Percentiles rank a stretch among this genome's conserved stretches.
These are phyloP conservation scores for Coelastrella sp. DNA, from an alignment of 139 green algal genomes.

Conservation along the genomic window DNA sequence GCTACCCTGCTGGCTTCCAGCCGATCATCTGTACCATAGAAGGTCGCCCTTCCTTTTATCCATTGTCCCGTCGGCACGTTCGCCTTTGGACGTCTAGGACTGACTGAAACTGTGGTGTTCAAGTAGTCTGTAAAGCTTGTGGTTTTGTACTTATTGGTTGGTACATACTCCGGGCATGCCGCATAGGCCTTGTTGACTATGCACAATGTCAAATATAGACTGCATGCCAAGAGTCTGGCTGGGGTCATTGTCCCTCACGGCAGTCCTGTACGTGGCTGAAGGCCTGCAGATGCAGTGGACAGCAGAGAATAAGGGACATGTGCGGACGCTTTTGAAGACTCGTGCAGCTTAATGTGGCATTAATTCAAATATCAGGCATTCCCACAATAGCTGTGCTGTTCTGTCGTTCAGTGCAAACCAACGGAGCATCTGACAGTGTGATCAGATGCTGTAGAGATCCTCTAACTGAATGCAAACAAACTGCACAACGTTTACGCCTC, in stretches of 20 bases:
- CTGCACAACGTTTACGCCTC: no score
- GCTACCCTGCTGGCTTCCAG: not conserved
- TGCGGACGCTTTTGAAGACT: no score
- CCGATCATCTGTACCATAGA: conserved; percentile 26
- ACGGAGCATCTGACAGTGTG: no score
- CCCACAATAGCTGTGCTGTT: no score
- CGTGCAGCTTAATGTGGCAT: no score
- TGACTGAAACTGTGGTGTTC: conserved; percentile 13
- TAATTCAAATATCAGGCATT: no score
- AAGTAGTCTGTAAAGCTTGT: conserved; percentile 9
- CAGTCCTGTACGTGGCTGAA: not conserved
- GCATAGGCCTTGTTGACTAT: not conserved
- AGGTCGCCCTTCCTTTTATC: conserved; percentile 12
- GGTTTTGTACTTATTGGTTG: not conserved
- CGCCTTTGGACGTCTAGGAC: not conserved
- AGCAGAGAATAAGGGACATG: no score
- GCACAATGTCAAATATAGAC: not conserved
- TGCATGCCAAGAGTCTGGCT: not conserved
- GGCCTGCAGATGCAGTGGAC: not conserved
- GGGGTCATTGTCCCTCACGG: not conserved
- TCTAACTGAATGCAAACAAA: no score
- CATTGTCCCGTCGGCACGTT: conserved; percentile 10
- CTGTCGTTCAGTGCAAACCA: no score
- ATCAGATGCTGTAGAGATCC: no score
- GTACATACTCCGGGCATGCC: not conserved